These are phyloP conservation scores for Colletotrichum graminicola DNA, from an alignment of 2,329 filamentous ascomycete species.

Conservation along the genomic window DNA sequence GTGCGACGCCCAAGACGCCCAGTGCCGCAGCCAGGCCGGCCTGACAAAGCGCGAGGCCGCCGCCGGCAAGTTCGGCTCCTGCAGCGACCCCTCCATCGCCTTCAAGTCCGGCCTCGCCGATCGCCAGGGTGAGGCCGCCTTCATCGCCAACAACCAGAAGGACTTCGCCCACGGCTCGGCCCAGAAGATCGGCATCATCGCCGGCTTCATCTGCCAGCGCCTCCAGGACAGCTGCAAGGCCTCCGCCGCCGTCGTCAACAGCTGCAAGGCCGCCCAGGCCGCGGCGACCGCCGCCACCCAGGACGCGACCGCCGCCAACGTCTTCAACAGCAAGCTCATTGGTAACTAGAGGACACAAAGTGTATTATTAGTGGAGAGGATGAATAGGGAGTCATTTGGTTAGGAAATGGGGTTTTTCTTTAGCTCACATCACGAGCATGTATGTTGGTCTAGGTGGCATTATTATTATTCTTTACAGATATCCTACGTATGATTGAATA, in stretches of 20 bases:
- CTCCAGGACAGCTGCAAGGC: constrained; percentile 49
- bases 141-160: constrained; percentile 53
- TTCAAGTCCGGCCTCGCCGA: constrained; percentile 64
- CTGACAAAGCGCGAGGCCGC: constrained; percentile 46
- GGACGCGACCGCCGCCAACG: constrained; percentile 46
- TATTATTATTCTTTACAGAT: not conserved
- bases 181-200: constrained; percentile 54
- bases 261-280: constrained; percentile 40
- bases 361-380: not conserved
- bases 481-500: constrained; percentile 15
- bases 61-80: constrained; percentile 58
- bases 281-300: constrained; percentile 43
- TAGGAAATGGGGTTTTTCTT: not conserved
- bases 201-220: constrained; percentile 61
- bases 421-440: not conserved
- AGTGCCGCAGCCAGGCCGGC: constrained; percentile 50
- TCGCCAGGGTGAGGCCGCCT: constrained; percentile 55
- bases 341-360: no score
- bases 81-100: constrained; percentile 61
- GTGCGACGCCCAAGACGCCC: constrained; percentile 58
- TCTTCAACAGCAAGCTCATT: constrained; percentile 45
- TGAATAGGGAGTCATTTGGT: not conserved
- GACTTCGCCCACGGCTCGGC: constrained; percentile 68
- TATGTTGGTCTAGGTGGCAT: not conserved
- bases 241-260: constrained; percentile 18